Conservation (phyloP, 768 basidiomycete genomes). For the Agrocybe chaxingu region DNA sequence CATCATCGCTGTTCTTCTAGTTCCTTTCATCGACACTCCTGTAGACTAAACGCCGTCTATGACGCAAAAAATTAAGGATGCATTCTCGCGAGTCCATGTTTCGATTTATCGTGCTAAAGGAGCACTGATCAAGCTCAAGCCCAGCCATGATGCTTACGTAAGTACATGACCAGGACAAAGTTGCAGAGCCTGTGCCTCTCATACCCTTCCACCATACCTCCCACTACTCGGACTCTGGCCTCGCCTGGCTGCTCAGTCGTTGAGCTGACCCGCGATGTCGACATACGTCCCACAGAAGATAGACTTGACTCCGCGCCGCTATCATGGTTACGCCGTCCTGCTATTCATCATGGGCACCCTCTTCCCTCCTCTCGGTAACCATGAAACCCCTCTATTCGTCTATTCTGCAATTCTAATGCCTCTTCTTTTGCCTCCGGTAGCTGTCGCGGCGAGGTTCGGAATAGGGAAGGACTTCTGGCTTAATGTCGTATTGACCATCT, state of each 20-base stretch:
- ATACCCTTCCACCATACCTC: no score
- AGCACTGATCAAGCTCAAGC: no score
- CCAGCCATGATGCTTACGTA: no score
- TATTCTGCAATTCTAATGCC: constrained; percentile 3
- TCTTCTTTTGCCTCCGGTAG: constrained; percentile 34
- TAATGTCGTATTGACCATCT: constrained; percentile 83
- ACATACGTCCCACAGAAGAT: constrained; percentile 46
- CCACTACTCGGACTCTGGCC: no score
- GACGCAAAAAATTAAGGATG: no score
- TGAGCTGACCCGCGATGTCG: constrained; percentile 19
- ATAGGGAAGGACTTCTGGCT: constrained; percentile 90
- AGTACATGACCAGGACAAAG: no score
- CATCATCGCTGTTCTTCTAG: neutral
- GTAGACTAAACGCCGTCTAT: no score
- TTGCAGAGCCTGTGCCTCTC: no score
- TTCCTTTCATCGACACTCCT: no score
- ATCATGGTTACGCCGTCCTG: constrained; percentile 79
- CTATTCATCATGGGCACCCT: constrained; percentile 89
- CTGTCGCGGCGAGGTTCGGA: constrained; percentile 91
- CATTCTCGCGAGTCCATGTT: no score
- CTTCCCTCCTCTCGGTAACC: constrained; percentile 84
- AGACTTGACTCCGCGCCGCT: constrained; percentile 61
- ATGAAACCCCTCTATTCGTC: neutral
- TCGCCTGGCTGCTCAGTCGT: no score
- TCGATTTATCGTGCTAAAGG: no score